phyloP scores from a whole-genome alignment of 352 stramenopile genomes.

The Phytophthora fragariae region DNA sequence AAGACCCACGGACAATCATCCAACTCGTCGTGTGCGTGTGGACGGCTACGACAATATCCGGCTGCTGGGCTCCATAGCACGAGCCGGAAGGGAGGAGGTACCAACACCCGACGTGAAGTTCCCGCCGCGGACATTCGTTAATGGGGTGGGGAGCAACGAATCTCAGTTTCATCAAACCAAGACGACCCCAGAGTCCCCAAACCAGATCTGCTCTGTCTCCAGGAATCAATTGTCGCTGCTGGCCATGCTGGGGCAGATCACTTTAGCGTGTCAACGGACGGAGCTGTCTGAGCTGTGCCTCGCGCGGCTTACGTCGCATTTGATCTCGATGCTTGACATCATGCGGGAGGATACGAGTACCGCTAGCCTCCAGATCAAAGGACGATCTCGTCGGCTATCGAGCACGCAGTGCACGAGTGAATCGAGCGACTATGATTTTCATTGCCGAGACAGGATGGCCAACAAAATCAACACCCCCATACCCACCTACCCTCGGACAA shows the following conservation, averaged over 20 bases:
- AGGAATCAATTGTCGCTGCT: not conserved
- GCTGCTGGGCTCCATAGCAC: not conserved
- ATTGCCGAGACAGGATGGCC: not conserved
- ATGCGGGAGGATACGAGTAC: not conserved
- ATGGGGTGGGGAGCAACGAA: not conserved
- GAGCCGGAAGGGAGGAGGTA: not conserved
- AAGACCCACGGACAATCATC: not conserved
- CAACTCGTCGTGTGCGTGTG: not conserved
- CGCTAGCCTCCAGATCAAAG: not conserved
- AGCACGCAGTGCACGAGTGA: not conserved
- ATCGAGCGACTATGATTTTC: not conserved
- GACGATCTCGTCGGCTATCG: not conserved
- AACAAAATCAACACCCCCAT: not conserved
- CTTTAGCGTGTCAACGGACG: not conserved
- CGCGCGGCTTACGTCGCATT: not conserved
- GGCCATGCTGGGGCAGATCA: not conserved
- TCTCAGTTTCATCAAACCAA: not conserved
- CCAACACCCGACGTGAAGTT: not conserved
- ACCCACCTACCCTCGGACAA: not conserved
- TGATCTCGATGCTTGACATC: not conserved
- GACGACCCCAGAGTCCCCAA: not conserved
- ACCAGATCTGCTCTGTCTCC: not conserved
- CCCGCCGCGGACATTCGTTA: not conserved
- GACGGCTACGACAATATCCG: not conserved
- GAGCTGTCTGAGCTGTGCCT: not conserved